Percentiles rank a stretch among this genome's conserved stretches.
Evolutionary conservation across 2,329 filamentous ascomycete genomes (phyloP).

Genomic region (Simplicillium sp.): DNA sequence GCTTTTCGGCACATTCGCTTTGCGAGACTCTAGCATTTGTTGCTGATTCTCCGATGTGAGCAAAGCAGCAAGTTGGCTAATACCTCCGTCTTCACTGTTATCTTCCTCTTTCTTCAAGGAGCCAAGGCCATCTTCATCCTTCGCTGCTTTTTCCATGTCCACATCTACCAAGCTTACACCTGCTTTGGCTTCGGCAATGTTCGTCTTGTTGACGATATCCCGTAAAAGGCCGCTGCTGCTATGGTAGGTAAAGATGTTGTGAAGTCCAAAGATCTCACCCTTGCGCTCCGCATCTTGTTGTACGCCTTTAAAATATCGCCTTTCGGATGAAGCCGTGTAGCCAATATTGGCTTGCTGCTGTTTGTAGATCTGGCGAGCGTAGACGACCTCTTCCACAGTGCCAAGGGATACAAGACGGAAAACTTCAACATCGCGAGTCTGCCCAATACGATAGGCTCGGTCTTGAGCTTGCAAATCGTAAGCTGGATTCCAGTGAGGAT

Average conservation of each 20-base stretch:
- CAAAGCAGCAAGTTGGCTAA: constrained; percentile 59
- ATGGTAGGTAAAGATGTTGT: constrained; percentile 78
- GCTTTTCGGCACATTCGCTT: constrained; percentile 34
- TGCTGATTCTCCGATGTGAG: constrained; percentile 38
- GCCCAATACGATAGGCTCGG: constrained; percentile 89
- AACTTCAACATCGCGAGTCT: constrained; percentile 86
- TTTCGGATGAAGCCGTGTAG: constrained; percentile 84
- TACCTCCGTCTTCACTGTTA: constrained; percentile 54
- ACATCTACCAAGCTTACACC: constrained; percentile 74
- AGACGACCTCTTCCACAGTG: constrained; percentile 95
- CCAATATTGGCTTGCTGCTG: constrained; percentile 98
- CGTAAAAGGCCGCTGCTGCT: constrained; percentile 70
- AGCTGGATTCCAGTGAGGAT: constrained; percentile 95
- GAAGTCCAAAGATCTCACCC: constrained; percentile 87
- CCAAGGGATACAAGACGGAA: constrained; percentile 85
- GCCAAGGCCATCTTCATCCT: constrained; percentile 38
- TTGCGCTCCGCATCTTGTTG: constrained; percentile 75
- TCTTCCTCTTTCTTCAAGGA: constrained; percentile 36
- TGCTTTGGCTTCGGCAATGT: constrained; percentile 84
- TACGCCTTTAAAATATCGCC: constrained; percentile 90
- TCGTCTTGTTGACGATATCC: constrained; percentile 98
- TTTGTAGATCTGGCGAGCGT: constrained; percentile 96
- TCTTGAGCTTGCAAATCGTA: constrained; percentile 96
- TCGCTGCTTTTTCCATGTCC: constrained; percentile 53
- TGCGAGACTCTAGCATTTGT: constrained; percentile 21